phyloP scores from a whole-genome alignment of 768 basidiomycete species.

The Lactarius quietus region DNA sequence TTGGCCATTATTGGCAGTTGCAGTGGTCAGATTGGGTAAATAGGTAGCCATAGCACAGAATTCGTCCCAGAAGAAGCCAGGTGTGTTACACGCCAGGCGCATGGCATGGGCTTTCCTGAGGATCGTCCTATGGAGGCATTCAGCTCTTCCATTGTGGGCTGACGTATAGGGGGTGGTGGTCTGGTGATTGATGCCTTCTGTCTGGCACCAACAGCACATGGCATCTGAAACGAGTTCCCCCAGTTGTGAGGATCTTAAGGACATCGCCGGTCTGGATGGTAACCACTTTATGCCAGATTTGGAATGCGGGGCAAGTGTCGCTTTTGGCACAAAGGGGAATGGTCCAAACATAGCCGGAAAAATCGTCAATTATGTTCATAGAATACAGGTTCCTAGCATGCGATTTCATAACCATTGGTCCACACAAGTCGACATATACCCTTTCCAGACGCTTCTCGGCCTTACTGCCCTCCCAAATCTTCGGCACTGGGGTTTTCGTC shows the following conservation, averaged over 20 bases:
- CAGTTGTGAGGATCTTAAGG: no score
- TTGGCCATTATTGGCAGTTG: no score
- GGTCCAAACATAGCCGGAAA: neutral
- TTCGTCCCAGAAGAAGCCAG: neutral
- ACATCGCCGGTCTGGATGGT: no score
- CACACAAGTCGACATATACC: neutral
- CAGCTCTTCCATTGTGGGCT: constrained; percentile 3
- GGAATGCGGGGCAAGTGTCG: neutral
- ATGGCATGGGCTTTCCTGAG: neutral
- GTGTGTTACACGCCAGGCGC: neutral
- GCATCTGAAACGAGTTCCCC: no score
- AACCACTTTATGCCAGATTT: neutral
- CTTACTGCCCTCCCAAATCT: no score
- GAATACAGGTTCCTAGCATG: neutral
- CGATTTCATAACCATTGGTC: neutral
- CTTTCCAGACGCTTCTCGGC: no score
- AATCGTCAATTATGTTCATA: constrained; percentile 13
- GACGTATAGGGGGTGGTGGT: constrained; percentile 2
- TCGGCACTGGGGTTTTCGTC: no score
- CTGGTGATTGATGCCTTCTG: neutral
- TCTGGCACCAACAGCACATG: neutral
- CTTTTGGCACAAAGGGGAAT: neutral
- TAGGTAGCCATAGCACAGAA: neutral
- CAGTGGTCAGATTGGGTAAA: neutral
- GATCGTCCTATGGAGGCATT: neutral